Percentiles rank a stretch among this genome's conserved stretches.
phyloP scores from a whole-genome alignment of 805 yeast species.

The Nakazawaea sp. region DNA sequence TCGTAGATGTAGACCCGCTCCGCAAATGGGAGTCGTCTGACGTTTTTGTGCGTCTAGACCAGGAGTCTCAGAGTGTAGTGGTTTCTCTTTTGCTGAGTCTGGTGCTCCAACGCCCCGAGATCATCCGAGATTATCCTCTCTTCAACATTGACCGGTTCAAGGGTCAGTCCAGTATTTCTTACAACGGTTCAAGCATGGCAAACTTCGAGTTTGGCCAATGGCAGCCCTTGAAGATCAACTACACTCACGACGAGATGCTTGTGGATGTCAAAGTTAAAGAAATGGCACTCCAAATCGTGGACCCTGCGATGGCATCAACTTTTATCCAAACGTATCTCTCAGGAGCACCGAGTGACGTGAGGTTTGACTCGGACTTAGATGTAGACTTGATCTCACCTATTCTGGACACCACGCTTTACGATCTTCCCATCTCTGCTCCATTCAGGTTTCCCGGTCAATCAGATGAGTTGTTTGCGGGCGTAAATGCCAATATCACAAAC shows the following conservation, averaged over 20 bases:
- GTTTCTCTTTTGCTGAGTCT: too few relatives aligned
- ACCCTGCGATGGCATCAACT: slow-evolving; percentile 11
- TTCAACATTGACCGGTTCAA: too few relatives aligned
- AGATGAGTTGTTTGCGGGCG: slow-evolving; percentile 1
- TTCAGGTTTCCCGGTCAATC: background rate
- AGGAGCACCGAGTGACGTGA: slow-evolving; percentile 10
- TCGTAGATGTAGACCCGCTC: too few relatives aligned
- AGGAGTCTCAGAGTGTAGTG: too few relatives aligned
- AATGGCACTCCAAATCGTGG: slow-evolving; percentile 16
- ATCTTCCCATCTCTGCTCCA: slow-evolving; percentile 1
- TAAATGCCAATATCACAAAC: slow-evolving; percentile 10
- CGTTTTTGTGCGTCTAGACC: too few relatives aligned
- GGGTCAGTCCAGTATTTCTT: too few relatives aligned
- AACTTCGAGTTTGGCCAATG: too few relatives aligned
- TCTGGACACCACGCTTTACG: slow-evolving; percentile 13
- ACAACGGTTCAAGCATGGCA: too few relatives aligned
- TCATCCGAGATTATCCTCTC: too few relatives aligned
- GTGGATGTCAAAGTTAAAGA: slow-evolving; percentile 10
- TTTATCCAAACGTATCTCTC: slow-evolving; percentile 9
- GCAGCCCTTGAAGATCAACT: slow-evolving; percentile 10
- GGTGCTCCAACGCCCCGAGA: too few relatives aligned
- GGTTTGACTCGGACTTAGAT: slow-evolving; percentile 13
- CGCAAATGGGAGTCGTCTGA: too few relatives aligned
- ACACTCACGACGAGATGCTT: slow-evolving; percentile 1
- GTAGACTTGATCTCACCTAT: slow-evolving; percentile 18